Evolutionary conservation across 768 basidiomycete genomes (phyloP).

Genomic region (Agrocybe chaxingu): DNA sequence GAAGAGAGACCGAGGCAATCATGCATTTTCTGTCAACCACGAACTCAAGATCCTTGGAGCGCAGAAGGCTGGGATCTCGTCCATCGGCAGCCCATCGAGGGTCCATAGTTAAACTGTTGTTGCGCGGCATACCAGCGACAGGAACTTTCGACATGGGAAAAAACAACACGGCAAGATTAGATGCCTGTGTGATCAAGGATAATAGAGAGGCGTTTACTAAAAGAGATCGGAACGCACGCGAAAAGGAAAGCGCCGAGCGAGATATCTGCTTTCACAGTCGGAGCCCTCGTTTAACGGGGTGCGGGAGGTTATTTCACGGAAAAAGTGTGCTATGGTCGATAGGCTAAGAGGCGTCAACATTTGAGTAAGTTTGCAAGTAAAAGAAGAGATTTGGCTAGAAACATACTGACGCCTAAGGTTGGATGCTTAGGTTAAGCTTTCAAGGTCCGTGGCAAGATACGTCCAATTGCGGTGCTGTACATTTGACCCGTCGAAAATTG

Average conservation of each 20-base stretch:
- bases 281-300: too few relatives aligned
- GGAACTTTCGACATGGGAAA: too few relatives aligned
- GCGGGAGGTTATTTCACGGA: not conserved
- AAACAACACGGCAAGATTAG: too few relatives aligned
- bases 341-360: constrained; percentile 1
- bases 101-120: too few relatives aligned
- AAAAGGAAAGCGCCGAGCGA: too few relatives aligned
- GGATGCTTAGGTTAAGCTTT: not conserved
- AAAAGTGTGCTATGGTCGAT: not conserved
- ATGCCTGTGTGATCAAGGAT: too few relatives aligned
- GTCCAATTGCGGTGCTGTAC: too few relatives aligned
- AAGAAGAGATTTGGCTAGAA: not conserved
- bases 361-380: constrained; percentile 1
- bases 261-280: too few relatives aligned
- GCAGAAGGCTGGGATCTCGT: constrained; percentile 9
- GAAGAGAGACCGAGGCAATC: constrained; percentile 16
- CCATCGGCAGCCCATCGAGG: not conserved
- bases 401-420: constrained; percentile 4
- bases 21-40: constrained; percentile 26
- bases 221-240: too few relatives aligned
- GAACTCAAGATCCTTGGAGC: constrained; percentile 12
- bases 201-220: too few relatives aligned
- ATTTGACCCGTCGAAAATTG: too few relatives aligned
- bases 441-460: not conserved
- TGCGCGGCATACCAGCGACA: too few relatives aligned